Evolutionary conservation across 768 basidiomycete species (phyloP), one percentile per base, ranked within the genome.

Genomic region (Tulasnella sp.): DNA sequence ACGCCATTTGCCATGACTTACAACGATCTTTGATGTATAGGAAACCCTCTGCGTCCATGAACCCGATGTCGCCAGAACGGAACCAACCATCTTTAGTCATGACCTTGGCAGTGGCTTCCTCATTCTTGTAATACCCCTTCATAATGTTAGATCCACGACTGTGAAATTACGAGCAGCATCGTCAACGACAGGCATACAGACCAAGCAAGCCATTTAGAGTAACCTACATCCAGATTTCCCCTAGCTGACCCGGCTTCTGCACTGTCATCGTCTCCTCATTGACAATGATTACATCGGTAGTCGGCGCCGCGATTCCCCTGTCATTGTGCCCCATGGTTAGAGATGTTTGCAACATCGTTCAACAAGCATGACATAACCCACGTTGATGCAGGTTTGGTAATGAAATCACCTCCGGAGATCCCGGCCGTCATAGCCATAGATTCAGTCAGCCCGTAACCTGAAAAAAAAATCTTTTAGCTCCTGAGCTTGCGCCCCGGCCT

Each of bases 341-440:
- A 38, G 34, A 9, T 32, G 42, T 58, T 51, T 49, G 34, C 42
- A 48, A 3, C 41, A 38, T 45, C 51, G 29, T 17, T 17, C 30
- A 50, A 23, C 21, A 19, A 26, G 13, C 29, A 38, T 5, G 7
- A 15, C 34, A 7, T 15, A 34, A 70, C 78, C 67, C 60, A 81
- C 79, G 78, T 76, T 75, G 74, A 77, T 4, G 73, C 71, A 34
- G 78, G 78, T 50, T 80, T 75, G 10, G 68, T 68, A 15, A 73
- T 67, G 65, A 82, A 84, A 69, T 85, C 84, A 65, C 80, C 79
- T 41, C 81, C 82, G n/a, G 78, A 75, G 63, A 80, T 75, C n/a
- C 74, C 75, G 50, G 79, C 77, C 8, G 79, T 77, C 23, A 79
- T 74, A 3, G 80, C 79, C 65, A 82, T 84, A 9, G 80, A 81